phyloP scores from a whole-genome alignment of 1,284 basidiomycete species.

The Peniophora sp. region DNA sequence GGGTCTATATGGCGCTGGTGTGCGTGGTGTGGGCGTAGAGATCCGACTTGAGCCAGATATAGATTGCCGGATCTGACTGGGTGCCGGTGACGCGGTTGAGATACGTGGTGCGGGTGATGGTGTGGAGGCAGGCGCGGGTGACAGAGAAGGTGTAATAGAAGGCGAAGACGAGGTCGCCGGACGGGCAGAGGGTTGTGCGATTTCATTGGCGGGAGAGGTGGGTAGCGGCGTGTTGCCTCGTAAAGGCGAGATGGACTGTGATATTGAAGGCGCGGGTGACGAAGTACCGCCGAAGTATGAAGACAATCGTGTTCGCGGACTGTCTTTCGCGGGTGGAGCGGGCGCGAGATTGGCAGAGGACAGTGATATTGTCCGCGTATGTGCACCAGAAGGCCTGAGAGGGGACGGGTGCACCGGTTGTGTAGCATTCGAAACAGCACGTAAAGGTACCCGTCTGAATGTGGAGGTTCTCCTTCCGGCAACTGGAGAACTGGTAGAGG shows the following conservation, averaged over 20 bases:
- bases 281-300: neutral
- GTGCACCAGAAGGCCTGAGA: conserved; percentile 1
- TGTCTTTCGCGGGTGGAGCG: neutral
- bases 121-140: conserved; percentile 15
- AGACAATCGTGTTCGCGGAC: neutral
- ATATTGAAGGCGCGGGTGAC: neutral
- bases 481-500: neutral
- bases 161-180: conserved; percentile 18
- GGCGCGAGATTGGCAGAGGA: conserved; percentile 4
- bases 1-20: conserved; percentile 59
- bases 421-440: neutral
- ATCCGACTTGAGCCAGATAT: conserved; percentile 5
- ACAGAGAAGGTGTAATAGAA: conserved; percentile 15
- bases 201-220: conserved; percentile 8
- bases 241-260: conserved; percentile 8
- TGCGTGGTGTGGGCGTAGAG: conserved; percentile 16
- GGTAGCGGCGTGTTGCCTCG: conserved; percentile 6
- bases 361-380: conserved; percentile 5
- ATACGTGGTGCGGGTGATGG: conserved; percentile 10
- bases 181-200: conserved; percentile 13
- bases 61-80: conserved; percentile 16
- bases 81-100: conserved; percentile 13
- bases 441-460: conserved; percentile 4
- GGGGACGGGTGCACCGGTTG: conserved; percentile 3
- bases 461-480: neutral